phyloP scores from a whole-genome alignment of 495 filamentous ascomycete genomes.

The Hypoxylon fragiforme region DNA sequence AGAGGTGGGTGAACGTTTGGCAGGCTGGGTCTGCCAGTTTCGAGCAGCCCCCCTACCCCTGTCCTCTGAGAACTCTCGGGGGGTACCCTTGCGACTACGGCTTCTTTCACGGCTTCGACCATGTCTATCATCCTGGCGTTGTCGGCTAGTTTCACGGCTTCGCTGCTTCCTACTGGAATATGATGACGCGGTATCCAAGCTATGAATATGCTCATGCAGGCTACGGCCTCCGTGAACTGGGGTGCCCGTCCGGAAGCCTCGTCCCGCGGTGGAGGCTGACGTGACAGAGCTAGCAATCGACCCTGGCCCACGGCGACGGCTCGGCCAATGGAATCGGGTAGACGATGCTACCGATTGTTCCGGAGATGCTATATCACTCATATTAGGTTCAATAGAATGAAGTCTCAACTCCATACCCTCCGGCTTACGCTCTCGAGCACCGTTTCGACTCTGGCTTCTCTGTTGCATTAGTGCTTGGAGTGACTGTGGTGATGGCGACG shows the following conservation, averaged over 20 bases:
- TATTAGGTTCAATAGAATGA: slow-evolving; percentile 58
- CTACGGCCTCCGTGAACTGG: slow-evolving; percentile 58
- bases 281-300: slow-evolving; percentile 54
- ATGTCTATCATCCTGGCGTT: slow-evolving; percentile 46
- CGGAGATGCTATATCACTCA: slow-evolving; percentile 55
- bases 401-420: slow-evolving; percentile 77
- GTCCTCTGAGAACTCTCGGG: slow-evolving; percentile 66
- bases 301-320: slow-evolving; percentile 48
- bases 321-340: slow-evolving; percentile 51
- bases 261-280: slow-evolving; percentile 44
- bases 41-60: slow-evolving; percentile 66
- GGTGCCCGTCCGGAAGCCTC: slow-evolving; percentile 43
- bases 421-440: slow-evolving; percentile 79
- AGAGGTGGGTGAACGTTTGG: slow-evolving; percentile 86
- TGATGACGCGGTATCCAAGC: slow-evolving; percentile 74
- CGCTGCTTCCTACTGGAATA: slow-evolving; percentile 59
- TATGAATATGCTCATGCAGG: slow-evolving; percentile 85
- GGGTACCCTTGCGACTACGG: slow-evolving; percentile 52
- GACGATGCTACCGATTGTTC: slow-evolving; percentile 52
- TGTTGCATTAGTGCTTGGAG: slow-evolving; percentile 58
- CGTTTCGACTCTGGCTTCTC: slow-evolving; percentile 60
- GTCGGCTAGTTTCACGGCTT: slow-evolving; percentile 60
- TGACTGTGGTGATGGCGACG: slow-evolving; percentile 53
- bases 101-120: slow-evolving; percentile 56
- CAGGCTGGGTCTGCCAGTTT: slow-evolving; percentile 70